Base-by-base conservation (phyloP, 495 filamentous ascomycete genomes). In the Lineolata rhizophorae region DNA sequence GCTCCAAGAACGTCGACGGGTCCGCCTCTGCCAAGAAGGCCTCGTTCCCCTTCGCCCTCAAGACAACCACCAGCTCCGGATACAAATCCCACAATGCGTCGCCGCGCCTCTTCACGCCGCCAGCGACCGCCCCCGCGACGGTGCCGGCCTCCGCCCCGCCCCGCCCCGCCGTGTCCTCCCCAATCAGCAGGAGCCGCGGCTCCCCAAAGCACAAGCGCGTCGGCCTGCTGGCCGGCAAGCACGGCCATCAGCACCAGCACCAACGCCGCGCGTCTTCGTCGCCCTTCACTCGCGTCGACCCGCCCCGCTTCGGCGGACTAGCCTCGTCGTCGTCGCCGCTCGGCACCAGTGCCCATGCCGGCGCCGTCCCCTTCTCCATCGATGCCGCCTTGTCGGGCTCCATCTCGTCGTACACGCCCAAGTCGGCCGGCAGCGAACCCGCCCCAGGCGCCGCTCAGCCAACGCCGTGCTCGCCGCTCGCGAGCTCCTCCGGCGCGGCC, bases 351-450 rank as follows among this genome's bases (percentile, higher is more conserved):
- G 6, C 6, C 22, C 6, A 25, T 25, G 6, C 22, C n/a, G 22
- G 22, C 6, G 6, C n/a, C 6, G 39, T 56, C 19, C 76, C 76
- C 0, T 85, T 91, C 54, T 80, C 74, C 27, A 69, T 87, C 35
- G 74, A 80, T 40, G 70, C 76, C 13, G 79, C 79, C 9, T 64
- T 90, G 30, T 67, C 59, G 39, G 72, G 71, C 27, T 76, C 68
- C 6, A 69, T 76, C 41, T 54, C 70, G 2, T 55, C 48, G 38
- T 70, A 70, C 44, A 48, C 52, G 2, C 48, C 54, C 15, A 55
- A 51, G 34, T 34, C 42, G 28, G 37, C 45, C 1, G 30, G 40
- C n/a, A 44, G 53, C 5, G 43, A 47, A 30, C 32, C 45, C 30
- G 32, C 40, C 17, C 37, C 44, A 42, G n/a, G n/a, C n/a, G 34